Percentiles rank a stretch among this genome's conserved stretches.
These are phyloP conservation scores for Iodosphaeria phyllophila DNA, from an alignment of 2,329 filamentous ascomycete genomes.

Conservation along the genomic window DNA sequence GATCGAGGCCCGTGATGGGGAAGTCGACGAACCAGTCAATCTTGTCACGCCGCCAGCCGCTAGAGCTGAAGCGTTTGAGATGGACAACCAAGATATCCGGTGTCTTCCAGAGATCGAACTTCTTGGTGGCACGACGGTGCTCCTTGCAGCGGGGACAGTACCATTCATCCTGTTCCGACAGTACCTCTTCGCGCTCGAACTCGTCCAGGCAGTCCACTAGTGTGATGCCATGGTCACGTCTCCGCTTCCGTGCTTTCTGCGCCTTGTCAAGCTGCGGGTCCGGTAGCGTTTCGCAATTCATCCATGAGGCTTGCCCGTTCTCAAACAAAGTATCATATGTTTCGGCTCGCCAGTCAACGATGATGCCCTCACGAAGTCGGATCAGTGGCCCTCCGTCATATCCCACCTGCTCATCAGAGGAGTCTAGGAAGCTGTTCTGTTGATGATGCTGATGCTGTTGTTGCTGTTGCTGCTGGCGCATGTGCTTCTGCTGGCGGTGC, in stretches of 20 bases:
- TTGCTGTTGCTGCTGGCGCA: conserved; percentile 7
- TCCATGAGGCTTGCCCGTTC: conserved; percentile 36
- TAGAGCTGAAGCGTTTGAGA: conserved; percentile 85
- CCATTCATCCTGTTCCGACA: conserved; percentile 94
- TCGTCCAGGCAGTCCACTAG: conserved; percentile 86
- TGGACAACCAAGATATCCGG: conserved; percentile 92
- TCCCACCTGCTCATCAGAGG: conserved; percentile 13
- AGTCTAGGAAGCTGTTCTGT: conserved; percentile 7
- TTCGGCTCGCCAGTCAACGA: conserved; percentile 68
- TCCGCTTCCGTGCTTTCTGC: conserved; percentile 41
- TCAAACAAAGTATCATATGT: conserved; percentile 56
- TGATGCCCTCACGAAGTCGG: conserved; percentile 63
- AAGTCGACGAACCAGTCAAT: conserved; percentile 84
- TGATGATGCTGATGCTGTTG: conserved; percentile 14
- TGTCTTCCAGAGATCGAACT: conserved; percentile 90
- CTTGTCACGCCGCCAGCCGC: conserved; percentile 70
- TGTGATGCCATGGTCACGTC: conserved; percentile 58
- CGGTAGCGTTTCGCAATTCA: conserved; percentile 29
- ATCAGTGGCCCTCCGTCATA: conserved; percentile 45
- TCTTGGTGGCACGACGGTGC: conserved; percentile 81
- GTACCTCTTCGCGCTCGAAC: conserved; percentile 81
- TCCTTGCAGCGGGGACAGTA: conserved; percentile 95
- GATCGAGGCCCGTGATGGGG: conserved; percentile 70
- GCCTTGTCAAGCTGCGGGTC: conserved; percentile 47
- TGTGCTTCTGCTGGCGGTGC: conserved; percentile 19